Conservation (phyloP, 2,329 filamentous ascomycete species). For the Sporothrix dimorphospora region DNA sequence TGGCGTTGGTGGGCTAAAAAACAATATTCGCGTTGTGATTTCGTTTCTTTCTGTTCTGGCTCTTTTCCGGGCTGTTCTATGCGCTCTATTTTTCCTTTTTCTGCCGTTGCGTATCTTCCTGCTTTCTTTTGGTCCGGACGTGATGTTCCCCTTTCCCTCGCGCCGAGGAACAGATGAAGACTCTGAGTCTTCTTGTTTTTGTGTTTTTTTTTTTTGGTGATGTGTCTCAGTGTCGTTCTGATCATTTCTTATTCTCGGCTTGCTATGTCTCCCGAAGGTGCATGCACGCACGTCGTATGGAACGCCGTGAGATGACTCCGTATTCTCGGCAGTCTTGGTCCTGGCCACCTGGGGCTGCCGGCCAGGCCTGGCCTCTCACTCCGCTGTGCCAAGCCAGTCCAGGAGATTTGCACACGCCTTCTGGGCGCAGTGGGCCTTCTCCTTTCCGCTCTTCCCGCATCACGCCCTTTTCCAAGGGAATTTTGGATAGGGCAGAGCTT, state of each 20-base stretch:
- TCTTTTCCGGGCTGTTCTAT: not conserved
- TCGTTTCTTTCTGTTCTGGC: not conserved
- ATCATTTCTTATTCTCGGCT: not conserved
- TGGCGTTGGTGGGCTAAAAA: conserved; percentile 4
- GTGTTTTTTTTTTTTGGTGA: not conserved
- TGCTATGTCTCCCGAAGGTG: not conserved
- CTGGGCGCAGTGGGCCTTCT: not conserved
- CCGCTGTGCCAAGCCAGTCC: not conserved
- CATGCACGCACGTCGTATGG: not conserved
- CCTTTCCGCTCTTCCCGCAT: conserved; percentile 11
- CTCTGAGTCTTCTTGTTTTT: not conserved
- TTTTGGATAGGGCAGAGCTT: not conserved
- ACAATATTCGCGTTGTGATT: not conserved
- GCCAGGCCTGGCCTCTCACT: not conserved
- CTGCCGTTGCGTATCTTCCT: not conserved
- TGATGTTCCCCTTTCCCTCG: not conserved
- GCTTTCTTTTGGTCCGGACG: not conserved
- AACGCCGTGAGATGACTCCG: not conserved
- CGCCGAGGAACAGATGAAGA: too few relatives aligned
- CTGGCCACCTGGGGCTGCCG: not conserved
- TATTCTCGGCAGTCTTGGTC: conserved; percentile 19
- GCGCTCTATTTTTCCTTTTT: not conserved
- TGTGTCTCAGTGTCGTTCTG: not conserved
- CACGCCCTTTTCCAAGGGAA: not conserved
- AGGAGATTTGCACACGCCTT: not conserved